Evolutionary conservation across 257 asterid species (phyloP), one percentile per base, ranked within the genome.

Genomic region (Oldenlandia corymbosa): DNA sequence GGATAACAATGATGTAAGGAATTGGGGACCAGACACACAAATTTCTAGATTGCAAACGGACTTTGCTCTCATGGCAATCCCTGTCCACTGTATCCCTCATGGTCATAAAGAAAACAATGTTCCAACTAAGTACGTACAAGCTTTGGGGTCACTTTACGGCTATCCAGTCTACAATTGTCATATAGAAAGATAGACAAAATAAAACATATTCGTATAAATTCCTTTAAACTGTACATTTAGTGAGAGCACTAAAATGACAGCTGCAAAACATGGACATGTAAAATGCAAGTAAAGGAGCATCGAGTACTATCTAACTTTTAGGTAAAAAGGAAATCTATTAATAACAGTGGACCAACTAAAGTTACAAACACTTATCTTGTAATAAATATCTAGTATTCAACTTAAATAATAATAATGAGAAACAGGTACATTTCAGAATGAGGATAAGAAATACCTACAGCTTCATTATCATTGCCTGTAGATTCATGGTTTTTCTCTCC

Each of bases 401-500:
- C n/a, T 32, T 2, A 21, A 59, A 54, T 13, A 11, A 16, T 37
- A 13, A n/a, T n/a, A 31, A 41, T 53, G 36, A 13, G 27, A 57
- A 34, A 20, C 26, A 5, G 26, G 46, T 50, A 32, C 13, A 23
- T 12, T 27, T n/a, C 11, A 17, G 32, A 42, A 32, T 42, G 43
- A n/a, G 8, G 5, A 1, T 24, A 73, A 62, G 52, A 66, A 56
- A 34, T 59, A 82, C 88, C 75, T 71, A 91, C 97, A 46, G 79
- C 77, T 60, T 68, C 78, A 74, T 34, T 62, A 67, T 84, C 77
- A 58, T 57, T 73, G 34, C 77, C 76, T 50, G 74, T 65, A 54
- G 78, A 61, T 48, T 71, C 74, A 14, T 72, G 80, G 64, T 62
- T 47, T 11, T 76, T 66, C 54, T 16, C 51, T 13, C 60, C 79